phyloP scores from a whole-genome alignment of 345 rosid species.

The Brassica carinata region DNA sequence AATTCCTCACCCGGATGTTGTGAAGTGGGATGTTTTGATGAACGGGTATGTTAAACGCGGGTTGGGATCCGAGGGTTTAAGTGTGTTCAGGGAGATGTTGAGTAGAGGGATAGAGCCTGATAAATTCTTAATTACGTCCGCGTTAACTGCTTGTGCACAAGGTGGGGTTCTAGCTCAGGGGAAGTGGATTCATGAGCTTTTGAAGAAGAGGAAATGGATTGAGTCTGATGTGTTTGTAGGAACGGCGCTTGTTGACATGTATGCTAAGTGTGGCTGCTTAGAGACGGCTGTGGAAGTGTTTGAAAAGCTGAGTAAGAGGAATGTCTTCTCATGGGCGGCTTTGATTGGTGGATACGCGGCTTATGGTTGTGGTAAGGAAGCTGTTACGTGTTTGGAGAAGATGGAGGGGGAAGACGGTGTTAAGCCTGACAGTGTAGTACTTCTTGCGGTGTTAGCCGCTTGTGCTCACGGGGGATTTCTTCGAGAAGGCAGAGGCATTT shows the following conservation, averaged over 20 bases:
- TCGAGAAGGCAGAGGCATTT: constrained; percentile 46
- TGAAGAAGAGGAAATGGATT: constrained; percentile 42
- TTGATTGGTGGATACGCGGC: constrained; percentile 54
- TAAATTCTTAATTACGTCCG: constrained; percentile 51
- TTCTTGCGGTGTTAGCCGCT: constrained; percentile 54
- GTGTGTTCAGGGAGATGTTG: constrained; percentile 52
- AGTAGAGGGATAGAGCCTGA: constrained; percentile 50
- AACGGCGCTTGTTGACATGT: constrained; percentile 64
- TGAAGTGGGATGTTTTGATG: constrained; percentile 60
- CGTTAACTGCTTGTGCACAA: constrained; percentile 59
- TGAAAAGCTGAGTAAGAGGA: constrained; percentile 49
- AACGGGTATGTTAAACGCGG: constrained; percentile 48
- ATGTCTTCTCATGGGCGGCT: constrained; percentile 60
- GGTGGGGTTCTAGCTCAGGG: constrained; percentile 55
- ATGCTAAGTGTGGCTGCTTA: constrained; percentile 61
- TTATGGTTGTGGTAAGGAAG: constrained; percentile 50
- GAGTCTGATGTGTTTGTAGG: constrained; percentile 51
- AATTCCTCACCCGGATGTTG: constrained; percentile 52
- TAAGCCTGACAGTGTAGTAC: constrained; percentile 55
- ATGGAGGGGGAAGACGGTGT: constrained; percentile 47
- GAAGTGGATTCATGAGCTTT: constrained; percentile 58
- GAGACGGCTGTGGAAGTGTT: constrained; percentile 51
- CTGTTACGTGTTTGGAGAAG: constrained; percentile 46
- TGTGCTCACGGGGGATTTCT: constrained; percentile 62
- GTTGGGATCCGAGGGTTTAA: constrained; percentile 44